phyloP scores from a whole-genome alignment of 2,329 filamentous ascomycete genomes.

The Pseudocercospora cruenta region DNA sequence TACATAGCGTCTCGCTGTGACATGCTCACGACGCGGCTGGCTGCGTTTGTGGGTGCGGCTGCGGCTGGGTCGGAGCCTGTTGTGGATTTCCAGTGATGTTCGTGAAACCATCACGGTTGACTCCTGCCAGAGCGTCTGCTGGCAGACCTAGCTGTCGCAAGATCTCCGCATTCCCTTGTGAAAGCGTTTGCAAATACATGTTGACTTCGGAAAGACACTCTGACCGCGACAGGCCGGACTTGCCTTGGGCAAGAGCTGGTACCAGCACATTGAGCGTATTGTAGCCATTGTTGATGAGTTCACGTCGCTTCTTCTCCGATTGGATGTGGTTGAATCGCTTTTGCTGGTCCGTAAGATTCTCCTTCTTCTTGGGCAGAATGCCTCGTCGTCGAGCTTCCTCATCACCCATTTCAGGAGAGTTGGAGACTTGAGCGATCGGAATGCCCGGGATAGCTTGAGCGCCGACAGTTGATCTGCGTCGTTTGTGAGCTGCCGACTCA shows the following conservation, averaged over 20 bases:
- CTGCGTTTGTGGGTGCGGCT: neutral
- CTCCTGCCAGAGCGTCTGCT: neutral
- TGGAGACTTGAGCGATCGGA: neutral
- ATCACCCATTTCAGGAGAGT: constrained; percentile 1
- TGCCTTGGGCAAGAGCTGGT: constrained; percentile 76
- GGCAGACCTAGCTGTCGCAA: constrained; percentile 1
- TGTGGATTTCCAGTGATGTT: neutral
- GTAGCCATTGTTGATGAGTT: constrained; percentile 81
- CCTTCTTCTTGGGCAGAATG: constrained; percentile 12
- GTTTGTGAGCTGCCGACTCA: neutral
- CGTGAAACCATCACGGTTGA: neutral
- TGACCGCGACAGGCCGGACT: constrained; percentile 62
- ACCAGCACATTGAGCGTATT: constrained; percentile 79
- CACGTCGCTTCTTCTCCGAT: constrained; percentile 68
- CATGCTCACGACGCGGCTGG: neutral
- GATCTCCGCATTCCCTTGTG: neutral
- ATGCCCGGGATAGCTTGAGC: neutral
- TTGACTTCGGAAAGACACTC: constrained; percentile 20
- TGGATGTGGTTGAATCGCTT: constrained; percentile 76
- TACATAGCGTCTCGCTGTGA: neutral
- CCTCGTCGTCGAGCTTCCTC: neutral
- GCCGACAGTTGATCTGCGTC: neutral
- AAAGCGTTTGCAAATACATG: constrained; percentile 14
- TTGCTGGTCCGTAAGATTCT: constrained; percentile 56
- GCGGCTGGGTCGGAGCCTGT: neutral